phyloP scores from a whole-genome alignment of 805 yeast genomes.

The Geotrichum ghanense region DNA sequence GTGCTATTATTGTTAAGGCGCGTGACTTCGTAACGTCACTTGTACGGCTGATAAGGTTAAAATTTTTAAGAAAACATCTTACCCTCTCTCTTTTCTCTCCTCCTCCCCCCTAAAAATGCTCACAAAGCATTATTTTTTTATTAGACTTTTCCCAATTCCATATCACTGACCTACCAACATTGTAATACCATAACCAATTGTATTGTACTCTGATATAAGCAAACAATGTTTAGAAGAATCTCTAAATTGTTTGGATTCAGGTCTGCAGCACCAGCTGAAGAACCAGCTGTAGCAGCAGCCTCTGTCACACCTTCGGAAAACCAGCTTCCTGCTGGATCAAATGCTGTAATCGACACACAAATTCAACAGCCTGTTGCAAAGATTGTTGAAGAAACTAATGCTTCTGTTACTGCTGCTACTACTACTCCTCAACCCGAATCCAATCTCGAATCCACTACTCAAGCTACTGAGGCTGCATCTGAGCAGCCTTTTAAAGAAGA shows the following conservation, averaged over 20 bases:
- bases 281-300: background rate
- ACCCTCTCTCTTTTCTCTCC: too few species aligned
- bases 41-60: too few species aligned
- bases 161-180: too few species aligned
- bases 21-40: too few species aligned
- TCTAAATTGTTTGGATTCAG: background rate
- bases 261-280: background rate
- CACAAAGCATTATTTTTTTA: too few species aligned
- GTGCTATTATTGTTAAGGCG: too few species aligned
- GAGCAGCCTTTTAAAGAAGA: background rate
- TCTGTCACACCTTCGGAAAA: background rate
- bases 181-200: too few species aligned
- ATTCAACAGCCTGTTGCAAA: background rate
- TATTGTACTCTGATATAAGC: too few species aligned
- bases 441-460: background rate
- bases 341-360: too few species aligned
- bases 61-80: too few species aligned
- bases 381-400: background rate
- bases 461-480: background rate
- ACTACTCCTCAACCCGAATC: background rate
- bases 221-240: background rate
- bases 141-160: too few species aligned
- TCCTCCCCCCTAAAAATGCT: too few species aligned
- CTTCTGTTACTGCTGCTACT: background rate
- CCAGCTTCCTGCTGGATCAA: background rate